Conservation (phyloP, 2,329 filamentous ascomycete genomes). For the Nannizzia gypsea region DNA sequence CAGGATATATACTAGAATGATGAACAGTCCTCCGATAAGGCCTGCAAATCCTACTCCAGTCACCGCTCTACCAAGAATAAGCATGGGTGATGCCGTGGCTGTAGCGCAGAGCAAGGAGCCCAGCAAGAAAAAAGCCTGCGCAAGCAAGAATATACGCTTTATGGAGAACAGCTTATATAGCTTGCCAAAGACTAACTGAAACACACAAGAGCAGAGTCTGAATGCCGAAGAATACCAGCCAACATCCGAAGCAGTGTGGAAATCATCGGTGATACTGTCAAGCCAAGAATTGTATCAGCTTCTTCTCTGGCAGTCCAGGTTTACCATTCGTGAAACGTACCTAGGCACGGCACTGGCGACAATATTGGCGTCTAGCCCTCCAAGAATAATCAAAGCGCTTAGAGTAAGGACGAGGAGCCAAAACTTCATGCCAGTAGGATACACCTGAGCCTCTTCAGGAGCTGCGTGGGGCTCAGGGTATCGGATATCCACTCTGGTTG, state of each 20-base stretch:
- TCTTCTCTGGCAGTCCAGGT: no score
- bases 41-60: conserved; percentile 21
- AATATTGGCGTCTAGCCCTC: no score
- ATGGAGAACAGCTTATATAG: conserved; percentile 25
- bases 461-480: no score
- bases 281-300: no score
- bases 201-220: conserved; percentile 14
- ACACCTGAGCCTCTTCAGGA: neutral
- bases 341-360: no score
- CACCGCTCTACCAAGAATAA: conserved; percentile 23
- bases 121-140: conserved; percentile 14
- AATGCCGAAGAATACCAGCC: conserved; percentile 22
- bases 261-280: no score
- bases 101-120: no score
- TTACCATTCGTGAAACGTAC: no score
- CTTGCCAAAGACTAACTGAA: conserved; percentile 20
- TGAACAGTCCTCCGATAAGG: no score
- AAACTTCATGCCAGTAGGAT: conserved; percentile 5
- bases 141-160: conserved; percentile 19
- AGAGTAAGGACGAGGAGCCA: conserved; percentile 4
- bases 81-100: no score
- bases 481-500: no score
- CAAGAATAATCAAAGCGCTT: conserved; percentile 23
- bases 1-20: neutral
- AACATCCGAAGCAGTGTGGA: conserved; percentile 20